Conservation (phyloP, 495 filamentous ascomycete species). For the Penicillium nucicola region DNA sequence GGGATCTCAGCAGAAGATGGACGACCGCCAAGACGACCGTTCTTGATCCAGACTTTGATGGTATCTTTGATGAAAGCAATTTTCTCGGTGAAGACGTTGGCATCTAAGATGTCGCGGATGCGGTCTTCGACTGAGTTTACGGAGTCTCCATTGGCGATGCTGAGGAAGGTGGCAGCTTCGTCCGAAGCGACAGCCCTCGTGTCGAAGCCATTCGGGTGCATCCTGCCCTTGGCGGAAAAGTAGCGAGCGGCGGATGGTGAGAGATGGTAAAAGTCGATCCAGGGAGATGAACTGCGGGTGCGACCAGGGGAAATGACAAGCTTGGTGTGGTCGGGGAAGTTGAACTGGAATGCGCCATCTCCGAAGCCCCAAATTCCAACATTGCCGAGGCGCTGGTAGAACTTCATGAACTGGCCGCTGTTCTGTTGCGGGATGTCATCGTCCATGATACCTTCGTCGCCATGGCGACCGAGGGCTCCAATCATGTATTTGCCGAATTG, state of each 20-base stretch:
- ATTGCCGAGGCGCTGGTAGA: conserved; percentile 85
- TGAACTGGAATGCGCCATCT: conserved; percentile 89
- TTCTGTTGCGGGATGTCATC: conserved; percentile 28
- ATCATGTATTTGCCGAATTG: conserved; percentile 97
- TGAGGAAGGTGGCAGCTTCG: conserved; percentile 58
- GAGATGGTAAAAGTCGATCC: conserved; percentile 83
- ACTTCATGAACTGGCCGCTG: conserved; percentile 67
- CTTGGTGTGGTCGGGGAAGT: conserved; percentile 98
- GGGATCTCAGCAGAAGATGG: conserved; percentile 6
- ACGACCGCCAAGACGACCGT: conserved; percentile 64
- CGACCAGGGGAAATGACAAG: conserved; percentile 73
- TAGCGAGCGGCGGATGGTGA: conserved; percentile 63
- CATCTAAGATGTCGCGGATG: conserved; percentile 61
- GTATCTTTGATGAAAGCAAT: conserved; percentile 70
- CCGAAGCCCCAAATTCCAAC: conserved; percentile 87
- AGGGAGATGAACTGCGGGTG: conserved; percentile 50
- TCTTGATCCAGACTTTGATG: conserved; percentile 67
- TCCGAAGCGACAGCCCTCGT: conserved; percentile 55
- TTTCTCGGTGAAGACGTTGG: conserved; percentile 79
- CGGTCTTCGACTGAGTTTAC: conserved; percentile 51
- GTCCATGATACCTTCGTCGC: conserved; percentile 35
- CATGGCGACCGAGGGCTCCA: conserved; percentile 50
- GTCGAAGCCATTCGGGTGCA: conserved; percentile 50
- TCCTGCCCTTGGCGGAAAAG: conserved; percentile 58
- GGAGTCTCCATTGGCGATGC: conserved; percentile 52